Base-by-base conservation (phyloP, 768 basidiomycete genomes). In the Agaricus subrufescens region DNA sequence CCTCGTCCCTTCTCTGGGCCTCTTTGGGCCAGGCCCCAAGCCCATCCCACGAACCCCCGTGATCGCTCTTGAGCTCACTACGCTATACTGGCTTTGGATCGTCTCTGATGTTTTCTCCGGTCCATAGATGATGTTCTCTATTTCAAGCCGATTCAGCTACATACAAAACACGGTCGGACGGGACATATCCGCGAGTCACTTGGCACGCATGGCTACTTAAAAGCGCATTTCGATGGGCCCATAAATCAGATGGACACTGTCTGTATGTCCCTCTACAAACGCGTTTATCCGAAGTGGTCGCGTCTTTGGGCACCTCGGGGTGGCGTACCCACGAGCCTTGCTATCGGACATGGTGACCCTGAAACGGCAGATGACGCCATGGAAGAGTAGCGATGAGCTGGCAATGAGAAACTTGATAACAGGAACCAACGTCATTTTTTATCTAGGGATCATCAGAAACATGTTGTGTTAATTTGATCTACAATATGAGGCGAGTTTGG, bases 171-270 rank as follows among this genome's bases (percentile, higher is more conserved):
- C 58, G 95, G 96, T 9, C 81, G 92, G 23, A 79, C 78, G 26
- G 97, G 96, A 2, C 94, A 99, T 70, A 91, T 95, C 62, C 79
- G 78, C 47, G 95, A 94, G 71, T 88, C 92, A 8, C 85, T 99
- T 15, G 96, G 96, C 46, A 98, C 94, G 30, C 96, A 99, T 66
- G 97, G 96, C 30, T 94, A 98, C 72, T 93, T 94, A 81, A 98
- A 98, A 76, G 95, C 94, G 15, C 83, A 91, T 68, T 94, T 94
- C 71, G 94, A 97, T 66, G 92, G 91, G 12, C 91, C 89, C 23
- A 85, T 98, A 63, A 88, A 82, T 66, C 93, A 94, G 75, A 96
- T 97, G 94, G 97, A 98, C 62, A 96, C 94, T 14, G 82, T 98
- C 54, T 97, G 94, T 69, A 89, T 98, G 88, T 85, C 87, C 45